Percentiles rank a stretch among this genome's conserved stretches.
Conservation (phyloP, 129 eudicot genomes). For the Cynara cardunculus region DNA sequence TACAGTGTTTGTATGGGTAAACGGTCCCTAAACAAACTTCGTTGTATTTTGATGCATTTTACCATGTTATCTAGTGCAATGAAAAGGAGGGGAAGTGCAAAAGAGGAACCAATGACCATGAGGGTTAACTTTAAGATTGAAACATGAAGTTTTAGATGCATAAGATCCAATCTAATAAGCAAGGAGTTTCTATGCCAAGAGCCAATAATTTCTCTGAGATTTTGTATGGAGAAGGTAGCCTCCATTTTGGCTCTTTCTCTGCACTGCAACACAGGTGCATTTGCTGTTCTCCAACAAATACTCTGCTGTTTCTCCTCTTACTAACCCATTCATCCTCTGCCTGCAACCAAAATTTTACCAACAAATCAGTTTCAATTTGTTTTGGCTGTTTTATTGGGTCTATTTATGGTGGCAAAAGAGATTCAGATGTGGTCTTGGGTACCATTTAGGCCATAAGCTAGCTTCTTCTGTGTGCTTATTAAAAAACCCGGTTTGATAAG, state of each 20-base stretch:
- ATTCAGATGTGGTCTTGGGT: not conserved
- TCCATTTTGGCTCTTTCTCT: slow-evolving; percentile 62
- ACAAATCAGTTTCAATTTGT: not conserved
- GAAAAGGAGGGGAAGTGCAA: not conserved
- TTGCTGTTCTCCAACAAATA: slow-evolving; percentile 59
- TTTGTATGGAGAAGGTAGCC: slow-evolving; percentile 77
- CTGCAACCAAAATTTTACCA: slow-evolving; percentile 25
- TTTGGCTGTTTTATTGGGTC: not conserved
- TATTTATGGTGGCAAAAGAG: too few relatives aligned
- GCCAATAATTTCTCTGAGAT: slow-evolving; percentile 65
- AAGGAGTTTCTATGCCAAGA: slow-evolving; percentile 45
- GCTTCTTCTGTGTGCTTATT: not conserved
- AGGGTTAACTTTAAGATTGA: not conserved
- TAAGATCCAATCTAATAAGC: not conserved
- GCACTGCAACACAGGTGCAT: slow-evolving; percentile 82
- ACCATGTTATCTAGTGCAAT: not conserved
- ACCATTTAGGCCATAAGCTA: not conserved
- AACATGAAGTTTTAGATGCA: not conserved
- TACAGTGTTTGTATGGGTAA: too few relatives aligned
- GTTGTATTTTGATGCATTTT: not conserved
- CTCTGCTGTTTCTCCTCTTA: slow-evolving; percentile 75
- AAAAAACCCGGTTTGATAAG: not conserved
- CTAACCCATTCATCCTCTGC: slow-evolving; percentile 38
- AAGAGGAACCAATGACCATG: not conserved
- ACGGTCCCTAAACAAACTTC: not conserved